Base-by-base conservation (phyloP, 495 filamentous ascomycete species). In the Extremus antarcticus region DNA sequence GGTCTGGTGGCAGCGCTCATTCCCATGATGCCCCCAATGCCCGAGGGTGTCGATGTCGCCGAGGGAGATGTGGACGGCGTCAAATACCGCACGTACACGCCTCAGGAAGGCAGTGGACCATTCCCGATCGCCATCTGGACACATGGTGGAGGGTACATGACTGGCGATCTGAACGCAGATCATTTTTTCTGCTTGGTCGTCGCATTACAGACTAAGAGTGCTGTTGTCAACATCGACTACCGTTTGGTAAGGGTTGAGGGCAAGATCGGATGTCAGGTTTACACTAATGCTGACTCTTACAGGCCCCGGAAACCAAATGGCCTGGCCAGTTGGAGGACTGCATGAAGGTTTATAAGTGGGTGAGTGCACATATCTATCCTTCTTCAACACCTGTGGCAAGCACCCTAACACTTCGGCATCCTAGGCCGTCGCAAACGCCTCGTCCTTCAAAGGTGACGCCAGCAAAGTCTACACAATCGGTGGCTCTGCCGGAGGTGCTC, bases 211-310 rank as follows among this genome's bases (percentile, higher is more conserved):
- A 59, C 59, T 1, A 60, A 60, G 17, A 59, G 47, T 29, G 57
- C 68, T 22, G 43, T 70, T n/a, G 58, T 69, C 13, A 59, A 48
- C 19, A 55, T 71, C 0, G 63, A 63, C 21, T 71, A 69, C 55
- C 54, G 63, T 10, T 55, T 68, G 13, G n/a, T n/a, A n/a, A n/a
- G n/a, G n/a, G n/a, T n/a, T n/a, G n/a, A n/a, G n/a, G n/a, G n/a
- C n/a, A n/a, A n/a, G n/a, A n/a, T n/a, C n/a, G n/a, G n/a, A n/a
- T n/a, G n/a, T n/a, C n/a, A n/a, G n/a, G n/a, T n/a, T n/a, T n/a
- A n/a, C n/a, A n/a, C n/a, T n/a, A n/a, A n/a, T n/a, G n/a, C n/a
- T n/a, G n/a, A n/a, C n/a, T n/a, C n/a, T n/a, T n/a, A n/a, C n/a
- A n/a, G 13, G 51, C 55, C 16, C 62, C 68, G 4, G 56, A 65